Evolutionary conservation across 345 rosid genomes (phyloP), one percentile per base, ranked within the genome.

Genomic region (Erucastrum elatum): DNA sequence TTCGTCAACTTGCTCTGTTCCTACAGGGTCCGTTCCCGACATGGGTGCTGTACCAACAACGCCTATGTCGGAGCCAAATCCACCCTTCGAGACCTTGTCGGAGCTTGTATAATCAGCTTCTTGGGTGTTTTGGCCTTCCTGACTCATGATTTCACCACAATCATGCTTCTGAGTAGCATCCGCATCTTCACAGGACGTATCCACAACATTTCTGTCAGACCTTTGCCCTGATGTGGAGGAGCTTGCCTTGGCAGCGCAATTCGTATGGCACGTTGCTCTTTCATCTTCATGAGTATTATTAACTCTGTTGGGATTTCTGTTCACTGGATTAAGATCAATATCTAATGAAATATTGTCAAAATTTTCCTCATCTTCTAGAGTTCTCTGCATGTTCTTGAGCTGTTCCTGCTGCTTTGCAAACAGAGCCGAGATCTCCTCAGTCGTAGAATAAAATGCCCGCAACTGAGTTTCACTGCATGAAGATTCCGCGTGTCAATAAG

Each of bases 381-480:
- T 93, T 90, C 81, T 89, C 82, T 86, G 93, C 99, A 95, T 93
- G 8, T 94, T 84, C 87, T 93, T 93, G 68, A 95, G 85, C 77
- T 95, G 98, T 78, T 95, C 98, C 87, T 95, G 99, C 87, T 95
- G 99, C 85, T 90, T 93, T 16, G 88, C 81, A 75, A 95, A 95
- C 67, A 91, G 82, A 58, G 79, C 61, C 3, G 87, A 87, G 66
- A 93, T 90, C 86, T 91, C 97, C 88, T 90, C 97, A 6, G 99
- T 95, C 35, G 96, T 93, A 41, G 97, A 91, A 85, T 95, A 95
- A 88, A 95, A 93, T 77, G 98, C 89, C 66, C 97, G 87, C 58
- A 95, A 76, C 75, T 95, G 98, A 33, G 99, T 91, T 87, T 95
- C 99, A 84, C 97, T 95, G 91, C 83, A 84, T 53, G 64, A 70